A percentile compares a stretch with the other conserved stretches of the same genome.
Conservation (phyloP, 1,284 basidiomycete genomes). For the Leccinum pachyderme region DNA sequence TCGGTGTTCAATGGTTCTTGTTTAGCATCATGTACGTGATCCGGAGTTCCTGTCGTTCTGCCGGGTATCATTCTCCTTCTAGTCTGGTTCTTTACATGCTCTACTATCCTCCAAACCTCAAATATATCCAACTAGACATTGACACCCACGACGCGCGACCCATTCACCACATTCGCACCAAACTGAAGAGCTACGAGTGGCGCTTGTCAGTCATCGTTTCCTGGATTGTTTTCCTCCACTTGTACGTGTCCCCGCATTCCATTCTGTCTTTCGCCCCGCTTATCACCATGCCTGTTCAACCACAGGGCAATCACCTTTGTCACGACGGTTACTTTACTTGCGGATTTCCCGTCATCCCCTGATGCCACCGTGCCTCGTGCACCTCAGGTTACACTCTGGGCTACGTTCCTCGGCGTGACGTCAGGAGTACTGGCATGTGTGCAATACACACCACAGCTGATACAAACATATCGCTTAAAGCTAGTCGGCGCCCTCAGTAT, state of each 20-base stretch:
- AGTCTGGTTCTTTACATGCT: constrained; percentile 89
- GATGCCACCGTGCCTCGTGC: constrained; percentile 36
- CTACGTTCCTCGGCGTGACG: constrained; percentile 84
- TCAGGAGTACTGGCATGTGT: constrained; percentile 76
- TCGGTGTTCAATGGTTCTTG: constrained; percentile 82
- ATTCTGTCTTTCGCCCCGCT: constrained; percentile 10
- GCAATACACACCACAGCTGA: constrained; percentile 88
- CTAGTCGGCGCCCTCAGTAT: constrained; percentile 92
- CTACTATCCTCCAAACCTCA: constrained; percentile 86
- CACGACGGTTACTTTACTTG: constrained; percentile 57
- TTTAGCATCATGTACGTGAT: constrained; percentile 75
- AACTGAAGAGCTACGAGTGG: constrained; percentile 68
- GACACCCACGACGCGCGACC: constrained; percentile 45
- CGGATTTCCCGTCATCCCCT: constrained; percentile 41
- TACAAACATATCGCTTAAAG: constrained; percentile 74
- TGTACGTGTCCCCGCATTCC: constrained; percentile 51
- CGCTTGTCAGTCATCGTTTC: constrained; percentile 69
- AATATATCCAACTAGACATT: constrained; percentile 55
- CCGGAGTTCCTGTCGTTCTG: not conserved
- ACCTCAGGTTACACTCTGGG: constrained; percentile 61
- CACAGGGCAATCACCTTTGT: constrained; percentile 51
- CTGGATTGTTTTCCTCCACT: constrained; percentile 70
- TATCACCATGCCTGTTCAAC: constrained; percentile 1
- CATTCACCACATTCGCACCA: constrained; percentile 46
- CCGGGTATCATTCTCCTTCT: not conserved